A percentile compares a stretch with the other conserved stretches of the same genome.
These are phyloP conservation scores for Choiromyces venosus DNA, from an alignment of 495 filamentous ascomycete genomes.

Conservation along the genomic window DNA sequence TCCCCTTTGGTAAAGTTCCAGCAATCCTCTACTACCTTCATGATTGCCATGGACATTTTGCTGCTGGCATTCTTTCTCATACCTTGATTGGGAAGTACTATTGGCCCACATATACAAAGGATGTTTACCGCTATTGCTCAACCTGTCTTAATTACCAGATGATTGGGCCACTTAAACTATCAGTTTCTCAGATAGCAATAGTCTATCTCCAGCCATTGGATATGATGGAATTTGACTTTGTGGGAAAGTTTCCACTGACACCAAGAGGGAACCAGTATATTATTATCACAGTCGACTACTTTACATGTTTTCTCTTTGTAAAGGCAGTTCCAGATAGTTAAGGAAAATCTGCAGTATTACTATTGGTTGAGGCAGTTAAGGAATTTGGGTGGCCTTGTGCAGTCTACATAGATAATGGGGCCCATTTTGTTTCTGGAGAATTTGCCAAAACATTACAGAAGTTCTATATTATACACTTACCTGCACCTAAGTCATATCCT, in stretches of 20 bases:
- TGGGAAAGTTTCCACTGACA: background rate
- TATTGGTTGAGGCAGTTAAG: background rate
- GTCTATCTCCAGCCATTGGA: background rate
- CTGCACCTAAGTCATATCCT: background rate
- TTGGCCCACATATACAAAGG: background rate
- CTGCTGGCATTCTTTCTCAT: background rate
- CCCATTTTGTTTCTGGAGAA: constrained; percentile 15
- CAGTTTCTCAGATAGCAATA: background rate
- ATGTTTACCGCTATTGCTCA: background rate
- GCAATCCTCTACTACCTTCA: background rate
- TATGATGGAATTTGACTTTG: constrained; percentile 1
- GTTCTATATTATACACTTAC: background rate
- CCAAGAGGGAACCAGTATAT: background rate
- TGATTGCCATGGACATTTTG: background rate
- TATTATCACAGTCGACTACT: constrained; percentile 12
- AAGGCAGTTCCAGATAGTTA: background rate
- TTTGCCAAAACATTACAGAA: too few relatives aligned
- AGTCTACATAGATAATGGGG: constrained; percentile 10
- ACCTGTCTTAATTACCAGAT: background rate
- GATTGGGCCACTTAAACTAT: background rate
- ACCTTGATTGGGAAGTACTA: background rate
- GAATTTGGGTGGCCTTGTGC: constrained; percentile 5
- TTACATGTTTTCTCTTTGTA: constrained; percentile 2
- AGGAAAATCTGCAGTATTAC: background rate
- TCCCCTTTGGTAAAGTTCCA: too few relatives aligned